Base-by-base conservation (phyloP, 768 basidiomycete genomes). In the Russula ochroleuca region DNA sequence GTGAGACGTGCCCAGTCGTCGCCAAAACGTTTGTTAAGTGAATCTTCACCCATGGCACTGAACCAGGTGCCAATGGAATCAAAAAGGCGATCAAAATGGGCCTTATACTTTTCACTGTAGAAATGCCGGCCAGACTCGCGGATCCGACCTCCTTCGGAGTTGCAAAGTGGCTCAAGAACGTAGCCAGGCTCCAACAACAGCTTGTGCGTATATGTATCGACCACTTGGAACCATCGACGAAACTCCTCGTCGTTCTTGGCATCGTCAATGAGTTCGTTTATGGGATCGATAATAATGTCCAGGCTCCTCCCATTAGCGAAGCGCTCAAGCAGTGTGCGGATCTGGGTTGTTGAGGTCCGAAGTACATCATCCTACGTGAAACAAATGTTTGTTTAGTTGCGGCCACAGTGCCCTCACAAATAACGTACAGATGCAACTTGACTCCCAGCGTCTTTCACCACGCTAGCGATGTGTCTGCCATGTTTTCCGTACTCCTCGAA, bases 241-340 rank as follows among this genome's bases (percentile, higher is more conserved):
- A 99, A 80, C 62, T 83, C 87, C 31, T 83, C 78, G 65, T 99
- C 96, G 47, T 86, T 78, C 54, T 79, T 78, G 0, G 90, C 81
- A 71, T 95, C 92, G 53, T 85, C 79, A 65, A 86, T 86, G 17
- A 99, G 79, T 2, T 80, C 81, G 69, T 87, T 79, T 45, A 88
- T 78, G 5, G 94, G 82, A 65, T 90, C 83, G 40, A 89, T 78
- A 62, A 96, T 81, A 35, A 79, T 73, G 61, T 86, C 78, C 74
- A 94, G 81, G 43, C 83, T 84, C 69, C 77, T 72, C 57, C 82
- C 83, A 69, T 92, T 87, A 7, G 95, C 95, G 72, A 98, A 94
- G 23, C 96, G 87, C 74, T 98, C 94, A 47, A 97, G 84, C 13
- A 98, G 79, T 1, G 85, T 87, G 51, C 91, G 85, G 33, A 94